Base-by-base conservation (phyloP, 495 filamentous ascomycete species). In the Penicilliopsis zonata region DNA sequence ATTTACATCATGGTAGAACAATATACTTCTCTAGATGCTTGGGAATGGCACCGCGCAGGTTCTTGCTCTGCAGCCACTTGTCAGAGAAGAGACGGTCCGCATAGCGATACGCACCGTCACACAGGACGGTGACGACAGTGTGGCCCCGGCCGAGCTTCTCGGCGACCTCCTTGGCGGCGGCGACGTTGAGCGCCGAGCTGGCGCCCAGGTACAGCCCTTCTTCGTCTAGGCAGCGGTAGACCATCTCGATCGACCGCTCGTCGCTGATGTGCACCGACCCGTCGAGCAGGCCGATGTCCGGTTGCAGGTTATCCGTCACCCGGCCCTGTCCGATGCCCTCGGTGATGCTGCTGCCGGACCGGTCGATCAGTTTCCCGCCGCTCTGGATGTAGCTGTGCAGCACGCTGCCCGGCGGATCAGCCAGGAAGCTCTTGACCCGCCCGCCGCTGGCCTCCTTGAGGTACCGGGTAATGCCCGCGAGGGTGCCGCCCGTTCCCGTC, bases 251-350 rank as follows among this genome's bases (percentile, higher is more conserved):
- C 41, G 73, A 86, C 71, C 90, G 90, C 64, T 86, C 87, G 49
- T 98, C 90, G 37, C 69, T 69, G 44, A 98, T 83, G 46, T 80
- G 66, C 43, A 98, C 44, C 26, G 86, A 80, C n/a, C 80, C 86
- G 53, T 94, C 88, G 18, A 98, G 43, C 16, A 93, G 63, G 27
- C 72, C 79, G 34, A 98, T 66, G 48, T 98, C 92, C 12, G 75
- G 82, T 57, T 74, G 60, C 31, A 98, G 61, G 55, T 98, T 98
- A 40, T 93, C 86, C 23, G 90, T 98, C 10, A 98, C 69, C n/a
- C 90, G 79, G 5, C 90, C 90, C 62, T 98, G 90, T 2, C 90
- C 90, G 47, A 98, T 98, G 1, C 90, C 90, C 61, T 98, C 90
- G 2, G 90, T 98, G 55, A 98, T 96, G 51, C 79, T 86, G 34